These are phyloP conservation scores for Pistacia atlantica DNA, from an alignment of 345 rosid species.

Conservation along the genomic window DNA sequence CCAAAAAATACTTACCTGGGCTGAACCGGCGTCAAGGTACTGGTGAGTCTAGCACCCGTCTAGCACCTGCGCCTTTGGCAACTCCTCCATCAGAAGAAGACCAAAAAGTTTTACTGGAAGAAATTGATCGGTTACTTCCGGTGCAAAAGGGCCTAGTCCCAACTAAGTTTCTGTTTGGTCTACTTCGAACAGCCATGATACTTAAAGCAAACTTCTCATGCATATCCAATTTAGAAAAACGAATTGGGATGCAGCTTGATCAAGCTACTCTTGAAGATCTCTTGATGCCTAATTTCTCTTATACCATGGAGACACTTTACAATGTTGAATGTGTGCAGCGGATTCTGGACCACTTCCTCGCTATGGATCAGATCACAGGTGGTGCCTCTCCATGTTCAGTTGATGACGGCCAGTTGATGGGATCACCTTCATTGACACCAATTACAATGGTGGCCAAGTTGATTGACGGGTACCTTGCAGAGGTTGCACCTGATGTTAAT, in stretches of 20 bases:
- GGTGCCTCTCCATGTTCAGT: slow-evolving; percentile 81
- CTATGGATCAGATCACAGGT: slow-evolving; percentile 76
- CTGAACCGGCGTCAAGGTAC: slow-evolving; percentile 73
- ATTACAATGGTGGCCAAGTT: slow-evolving; percentile 86
- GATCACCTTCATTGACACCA: slow-evolving; percentile 83
- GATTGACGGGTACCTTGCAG: slow-evolving; percentile 96
- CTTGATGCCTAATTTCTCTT: slow-evolving; percentile 86
- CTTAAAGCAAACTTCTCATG: slow-evolving; percentile 64
- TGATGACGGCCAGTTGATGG: slow-evolving; percentile 79
- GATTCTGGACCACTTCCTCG: slow-evolving; percentile 84
- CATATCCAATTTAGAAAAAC: slow-evolving; percentile 70
- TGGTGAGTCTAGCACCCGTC: slow-evolving; percentile 63
- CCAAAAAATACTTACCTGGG: slow-evolving; percentile 84
- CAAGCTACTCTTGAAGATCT: slow-evolving; percentile 94
- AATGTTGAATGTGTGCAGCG: slow-evolving; percentile 89
- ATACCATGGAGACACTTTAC: slow-evolving; percentile 88
- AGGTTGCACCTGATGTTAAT: slow-evolving; percentile 95
- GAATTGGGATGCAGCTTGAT: slow-evolving; percentile 96
- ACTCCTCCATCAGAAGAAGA: slow-evolving; percentile 78
- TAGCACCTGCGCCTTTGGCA: slow-evolving; percentile 53
- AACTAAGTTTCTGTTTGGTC: slow-evolving; percentile 78
- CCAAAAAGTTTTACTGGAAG: slow-evolving; percentile 78
- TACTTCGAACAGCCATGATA: slow-evolving; percentile 83
- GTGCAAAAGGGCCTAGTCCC: slow-evolving; percentile 79
- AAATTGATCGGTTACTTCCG: slow-evolving; percentile 70